A percentile compares a stretch with the other conserved stretches of the same genome.
Evolutionary conservation across 2,329 filamentous ascomycete species (phyloP).

Genomic region (Colletotrichum destructivum): DNA sequence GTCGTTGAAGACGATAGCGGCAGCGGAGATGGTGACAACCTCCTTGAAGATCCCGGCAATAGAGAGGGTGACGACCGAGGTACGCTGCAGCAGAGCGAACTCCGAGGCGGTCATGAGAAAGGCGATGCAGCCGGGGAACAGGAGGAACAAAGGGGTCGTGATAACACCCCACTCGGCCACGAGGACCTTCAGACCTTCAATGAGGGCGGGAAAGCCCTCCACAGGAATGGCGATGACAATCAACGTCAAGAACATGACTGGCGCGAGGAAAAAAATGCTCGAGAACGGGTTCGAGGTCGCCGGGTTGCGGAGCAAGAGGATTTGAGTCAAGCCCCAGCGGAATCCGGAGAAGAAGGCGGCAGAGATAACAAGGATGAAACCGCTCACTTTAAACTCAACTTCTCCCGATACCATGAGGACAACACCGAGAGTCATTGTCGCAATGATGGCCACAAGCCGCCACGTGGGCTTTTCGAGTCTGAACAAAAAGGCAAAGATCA

Average conservation of each 20-base stretch:
- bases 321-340: slow-evolving; percentile 98
- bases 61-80: slow-evolving; percentile 93
- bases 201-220: slow-evolving; percentile 81
- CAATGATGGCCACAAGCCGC: slow-evolving; percentile 88
- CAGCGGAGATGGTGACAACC: slow-evolving; percentile 93
- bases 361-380: slow-evolving; percentile 92
- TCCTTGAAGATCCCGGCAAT: slow-evolving; percentile 99
- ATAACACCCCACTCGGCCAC: slow-evolving; percentile 77
- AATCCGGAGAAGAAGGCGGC: slow-evolving; percentile 97
- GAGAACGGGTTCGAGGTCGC: slow-evolving; percentile 97
- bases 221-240: slow-evolving; percentile 86
- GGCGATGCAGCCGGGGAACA: slow-evolving; percentile 92
- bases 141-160: slow-evolving; percentile 78
- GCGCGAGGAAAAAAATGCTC: slow-evolving; percentile 97
- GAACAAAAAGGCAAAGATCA: slow-evolving; percentile 95
- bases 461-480: slow-evolving; percentile 89
- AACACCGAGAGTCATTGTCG: slow-evolving; percentile 92
- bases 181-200: slow-evolving; percentile 76
- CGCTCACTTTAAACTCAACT: slow-evolving; percentile 87
- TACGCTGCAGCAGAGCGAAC: slow-evolving; percentile 94
- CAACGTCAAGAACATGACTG: slow-evolving; percentile 92
- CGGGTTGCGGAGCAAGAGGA: slow-evolving; percentile 92
- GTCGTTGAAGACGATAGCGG: slow-evolving; percentile 90
- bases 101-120: slow-evolving; percentile 98
- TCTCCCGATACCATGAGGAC: slow-evolving; percentile 99